A percentile compares a stretch with the other conserved stretches of the same genome.
phyloP scores from a whole-genome alignment of 441 rosid genomes.

The Gossypium davidsonii region DNA sequence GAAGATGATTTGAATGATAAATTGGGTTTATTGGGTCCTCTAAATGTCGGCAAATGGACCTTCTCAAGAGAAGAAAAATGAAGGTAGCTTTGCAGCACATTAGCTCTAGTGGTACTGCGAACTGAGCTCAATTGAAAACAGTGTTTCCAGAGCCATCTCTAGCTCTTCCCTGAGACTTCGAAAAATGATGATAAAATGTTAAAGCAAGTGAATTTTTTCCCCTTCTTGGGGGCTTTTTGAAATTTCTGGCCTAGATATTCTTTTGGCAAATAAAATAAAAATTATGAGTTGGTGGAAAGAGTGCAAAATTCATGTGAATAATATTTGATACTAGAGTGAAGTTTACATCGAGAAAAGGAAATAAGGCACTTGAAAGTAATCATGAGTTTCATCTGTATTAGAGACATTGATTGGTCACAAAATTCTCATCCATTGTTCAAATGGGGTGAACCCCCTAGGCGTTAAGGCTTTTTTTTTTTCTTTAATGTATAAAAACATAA shows the following conservation, averaged over 20 bases:
- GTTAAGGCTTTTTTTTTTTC: too few relatives aligned
- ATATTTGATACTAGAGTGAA: slow-evolving; percentile 1
- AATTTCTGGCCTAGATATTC: too few relatives aligned
- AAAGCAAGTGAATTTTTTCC: too few relatives aligned
- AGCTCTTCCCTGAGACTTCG: too few relatives aligned
- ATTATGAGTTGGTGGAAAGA: too few relatives aligned
- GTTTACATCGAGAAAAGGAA: neutral
- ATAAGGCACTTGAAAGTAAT: neutral
- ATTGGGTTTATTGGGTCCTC: slow-evolving; percentile 22
- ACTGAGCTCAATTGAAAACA: slow-evolving; percentile 41
- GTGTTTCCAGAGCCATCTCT: slow-evolving; percentile 39
- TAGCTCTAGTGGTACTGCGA: slow-evolving; percentile 21
- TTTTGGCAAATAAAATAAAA: too few relatives aligned
- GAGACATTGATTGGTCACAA: neutral
- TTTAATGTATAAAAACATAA: too few relatives aligned
- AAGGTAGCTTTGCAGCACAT: slow-evolving; percentile 25
- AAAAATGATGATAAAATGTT: too few relatives aligned
- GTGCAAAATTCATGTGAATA: slow-evolving; percentile 30
- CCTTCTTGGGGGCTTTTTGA: too few relatives aligned
- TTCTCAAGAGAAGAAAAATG: slow-evolving; percentile 27
- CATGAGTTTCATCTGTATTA: neutral
- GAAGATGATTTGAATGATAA: slow-evolving; percentile 19
- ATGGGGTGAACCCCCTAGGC: too few relatives aligned
- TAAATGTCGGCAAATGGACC: slow-evolving; percentile 25
- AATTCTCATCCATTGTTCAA: too few relatives aligned